Base-by-base conservation (phyloP, 164 flowering plant genomes). In the Chimonanthus salicifolius region DNA sequence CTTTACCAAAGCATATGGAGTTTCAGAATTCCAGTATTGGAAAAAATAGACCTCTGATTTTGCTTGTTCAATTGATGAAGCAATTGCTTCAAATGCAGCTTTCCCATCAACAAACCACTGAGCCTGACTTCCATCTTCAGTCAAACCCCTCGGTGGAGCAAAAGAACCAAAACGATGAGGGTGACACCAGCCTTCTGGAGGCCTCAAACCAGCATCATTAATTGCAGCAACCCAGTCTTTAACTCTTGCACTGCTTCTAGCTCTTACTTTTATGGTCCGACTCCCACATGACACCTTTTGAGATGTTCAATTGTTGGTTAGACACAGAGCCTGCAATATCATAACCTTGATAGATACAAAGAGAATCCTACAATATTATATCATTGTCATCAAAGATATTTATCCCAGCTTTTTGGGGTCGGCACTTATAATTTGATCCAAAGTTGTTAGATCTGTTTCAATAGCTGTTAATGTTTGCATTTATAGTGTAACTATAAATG, bases 101-200 rank as follows among this genome's bases (percentile, higher is more conserved):
- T 77, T 80, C 49, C 99, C 99, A 87, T 96, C 99, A 48, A 96
- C 85, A 79, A 90, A 96, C 98, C 99, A 96, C 69, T 94, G 99
- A 79, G 97, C 97, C 80, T 86, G 86, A 79, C 97, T 90, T 65
- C 95, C 95, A 85, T 96, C 99, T 74, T 94, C 97, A 50, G 81
- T 85, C 88, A 94, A 86, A 72, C 99, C 99, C 80, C 99, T 86
- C 51, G 95, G 99, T 63, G 99, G 97, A 76, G 99, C 99, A 88
- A 84, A 96, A 73, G 99, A 94, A 20, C 98, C 99, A 87, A 89
- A 96, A 11, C 99, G 94, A 77, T 96, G 99, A 71, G 95, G 98
- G 82, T 96, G 91, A 75, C 99, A 93, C 99, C 99, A 96, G 60
- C 99, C 99, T 80, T 96, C 99, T 50, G 97, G 98, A 76, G 97